Conservation (phyloP, 2,329 filamentous ascomycete genomes). For the Macrophomina tecta region DNA sequence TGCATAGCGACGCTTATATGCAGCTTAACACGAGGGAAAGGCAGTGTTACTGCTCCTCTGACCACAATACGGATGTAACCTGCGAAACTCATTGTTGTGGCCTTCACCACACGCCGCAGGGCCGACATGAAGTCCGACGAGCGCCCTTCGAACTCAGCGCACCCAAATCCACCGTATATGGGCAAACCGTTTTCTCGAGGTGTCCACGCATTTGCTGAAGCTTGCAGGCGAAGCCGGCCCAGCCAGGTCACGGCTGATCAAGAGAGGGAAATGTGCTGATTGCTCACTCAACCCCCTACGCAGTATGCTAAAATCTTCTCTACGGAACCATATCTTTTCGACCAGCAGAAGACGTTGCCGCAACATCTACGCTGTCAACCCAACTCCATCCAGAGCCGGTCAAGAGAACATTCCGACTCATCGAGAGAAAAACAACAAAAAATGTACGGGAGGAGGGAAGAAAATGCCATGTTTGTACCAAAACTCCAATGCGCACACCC, state of each 20-base stretch:
- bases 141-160: too few relatives aligned
- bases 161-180: too few relatives aligned
- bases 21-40: background rate
- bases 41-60: background rate
- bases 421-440: background rate
- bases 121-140: too few relatives aligned
- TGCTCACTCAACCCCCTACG: background rate
- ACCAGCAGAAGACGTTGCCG: conserved; percentile 7
- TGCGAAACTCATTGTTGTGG: background rate
- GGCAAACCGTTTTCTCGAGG: too few relatives aligned
- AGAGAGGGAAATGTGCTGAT: background rate
- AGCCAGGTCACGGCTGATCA: too few relatives aligned
- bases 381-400: background rate
- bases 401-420: background rate
- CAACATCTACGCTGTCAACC: conserved; percentile 18
- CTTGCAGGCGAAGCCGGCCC: too few relatives aligned
- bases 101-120: too few relatives aligned
- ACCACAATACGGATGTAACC: background rate
- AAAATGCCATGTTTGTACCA: conserved; percentile 2
- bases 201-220: too few relatives aligned
- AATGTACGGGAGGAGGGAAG: background rate
- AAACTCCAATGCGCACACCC: background rate
- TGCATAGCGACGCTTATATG: background rate
- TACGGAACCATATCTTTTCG: background rate
- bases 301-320: conserved; percentile 3